Percentiles rank a stretch among this genome's conserved stretches.
phyloP scores from a whole-genome alignment of 441 rosid genomes.

The Brassica balearica region DNA sequence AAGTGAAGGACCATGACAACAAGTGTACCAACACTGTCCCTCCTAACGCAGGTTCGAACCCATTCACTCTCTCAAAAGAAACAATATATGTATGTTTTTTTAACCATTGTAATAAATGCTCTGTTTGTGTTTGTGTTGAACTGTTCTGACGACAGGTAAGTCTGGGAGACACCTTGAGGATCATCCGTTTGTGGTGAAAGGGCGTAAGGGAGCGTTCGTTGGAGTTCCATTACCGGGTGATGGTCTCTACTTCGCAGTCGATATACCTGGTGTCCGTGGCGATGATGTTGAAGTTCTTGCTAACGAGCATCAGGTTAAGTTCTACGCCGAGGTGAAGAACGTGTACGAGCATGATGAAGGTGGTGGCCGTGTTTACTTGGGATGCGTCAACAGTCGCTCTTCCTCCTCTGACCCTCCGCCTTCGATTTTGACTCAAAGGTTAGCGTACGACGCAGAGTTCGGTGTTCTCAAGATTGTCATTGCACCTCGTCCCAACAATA shows the following conservation, averaged over 20 bases:
- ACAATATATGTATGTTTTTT: not conserved
- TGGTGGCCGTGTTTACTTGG: conserved; percentile 16
- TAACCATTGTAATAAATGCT: not conserved
- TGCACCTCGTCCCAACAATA: not conserved
- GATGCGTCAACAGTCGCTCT: conserved; percentile 8
- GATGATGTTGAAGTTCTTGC: conserved; percentile 18
- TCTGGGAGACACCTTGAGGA: conserved; percentile 5
- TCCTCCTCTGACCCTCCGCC: not conserved
- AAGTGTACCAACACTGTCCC: conserved; percentile 28
- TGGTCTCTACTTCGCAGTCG: not conserved
- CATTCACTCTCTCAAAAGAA: not conserved
- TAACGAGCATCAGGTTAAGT: not conserved
- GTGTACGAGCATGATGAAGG: conserved; percentile 33
- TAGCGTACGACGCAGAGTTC: not conserved
- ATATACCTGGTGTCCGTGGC: conserved; percentile 21
- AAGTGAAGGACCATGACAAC: conserved; percentile 20
- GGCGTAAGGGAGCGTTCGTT: not conserved
- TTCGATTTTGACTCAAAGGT: not conserved
- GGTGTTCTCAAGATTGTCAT: conserved; percentile 17
- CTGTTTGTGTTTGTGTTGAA: not conserved
- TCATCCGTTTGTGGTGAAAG: conserved; percentile 15
- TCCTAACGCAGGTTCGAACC: conserved; percentile 26
- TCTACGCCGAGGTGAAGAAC: conserved; percentile 1
- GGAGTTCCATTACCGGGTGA: not conserved
- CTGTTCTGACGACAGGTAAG: not conserved